These are phyloP conservation scores for Vigna trinervia DNA, from an alignment of 306 rosid species.

Conservation along the genomic window DNA sequence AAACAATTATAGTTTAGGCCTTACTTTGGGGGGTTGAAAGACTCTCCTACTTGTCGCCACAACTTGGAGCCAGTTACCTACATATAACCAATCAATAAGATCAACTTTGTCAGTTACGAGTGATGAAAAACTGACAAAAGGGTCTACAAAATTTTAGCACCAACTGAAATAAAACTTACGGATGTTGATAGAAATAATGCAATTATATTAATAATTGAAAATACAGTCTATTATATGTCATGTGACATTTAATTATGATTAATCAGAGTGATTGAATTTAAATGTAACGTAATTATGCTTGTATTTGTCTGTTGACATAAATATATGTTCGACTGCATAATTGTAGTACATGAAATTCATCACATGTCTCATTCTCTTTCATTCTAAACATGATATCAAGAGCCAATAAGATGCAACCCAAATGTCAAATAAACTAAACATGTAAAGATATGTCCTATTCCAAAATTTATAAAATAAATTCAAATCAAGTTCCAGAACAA, in stretches of 20 bases:
- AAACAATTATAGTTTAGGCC: slow-evolving; percentile 35
- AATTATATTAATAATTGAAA: not conserved
- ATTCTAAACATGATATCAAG: not conserved
- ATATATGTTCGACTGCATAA: not conserved
- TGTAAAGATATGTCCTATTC: slow-evolving; percentile 4
- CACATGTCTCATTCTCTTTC: not conserved
- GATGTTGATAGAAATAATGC: not conserved
- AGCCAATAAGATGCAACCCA: not conserved
- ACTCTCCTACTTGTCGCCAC: slow-evolving; percentile 97
- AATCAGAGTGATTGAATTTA: not conserved
- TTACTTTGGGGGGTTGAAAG: slow-evolving; percentile 93
- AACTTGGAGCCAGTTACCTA: slow-evolving; percentile 83
- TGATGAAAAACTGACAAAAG: slow-evolving; percentile 18
- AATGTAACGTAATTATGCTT: not conserved
- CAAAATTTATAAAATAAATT: slow-evolving; percentile 16
- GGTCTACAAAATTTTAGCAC: slow-evolving; percentile 24
- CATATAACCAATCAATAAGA: slow-evolving; percentile 40
- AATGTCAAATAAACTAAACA: slow-evolving; percentile 28
- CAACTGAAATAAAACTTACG: slow-evolving; percentile 7
- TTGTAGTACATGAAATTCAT: not conserved
- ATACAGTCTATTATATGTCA: not conserved
- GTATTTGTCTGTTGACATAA: not conserved
- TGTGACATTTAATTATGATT: not conserved
- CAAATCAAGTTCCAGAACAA: not conserved
- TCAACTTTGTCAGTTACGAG: slow-evolving; percentile 27